Conservation (phyloP, 2,329 filamentous ascomycete species). For the Colletotrichum sp. region DNA sequence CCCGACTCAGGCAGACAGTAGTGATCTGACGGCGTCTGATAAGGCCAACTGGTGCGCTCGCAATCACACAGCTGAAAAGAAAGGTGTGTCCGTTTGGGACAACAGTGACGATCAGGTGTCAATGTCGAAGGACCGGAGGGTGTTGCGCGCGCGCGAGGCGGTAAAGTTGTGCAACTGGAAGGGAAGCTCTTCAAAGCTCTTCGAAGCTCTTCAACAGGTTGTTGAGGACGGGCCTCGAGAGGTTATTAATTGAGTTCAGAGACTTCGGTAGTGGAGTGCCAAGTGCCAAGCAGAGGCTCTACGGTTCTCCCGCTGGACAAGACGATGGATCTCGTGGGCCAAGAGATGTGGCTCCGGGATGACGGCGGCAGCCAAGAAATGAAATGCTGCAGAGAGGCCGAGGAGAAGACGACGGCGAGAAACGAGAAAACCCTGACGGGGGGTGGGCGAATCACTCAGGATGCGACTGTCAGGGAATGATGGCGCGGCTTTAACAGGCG, state of each 20-base stretch:
- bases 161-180: background rate
- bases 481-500: background rate
- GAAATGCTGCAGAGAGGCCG: conserved; percentile 9
- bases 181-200: conserved; percentile 7
- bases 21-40: conserved; percentile 5
- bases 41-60: background rate
- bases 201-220: background rate
- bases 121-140: background rate
- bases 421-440: conserved; percentile 4
- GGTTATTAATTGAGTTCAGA: conserved; percentile 18
- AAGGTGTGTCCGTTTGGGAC: background rate
- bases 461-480: background rate
- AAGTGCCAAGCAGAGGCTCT: conserved; percentile 14
- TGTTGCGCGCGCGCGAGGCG: background rate
- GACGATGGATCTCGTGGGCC: conserved; percentile 17
- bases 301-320: conserved; percentile 6
- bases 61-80: background rate
- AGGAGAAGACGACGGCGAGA: conserved; percentile 3
- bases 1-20: background rate
- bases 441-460: background rate
- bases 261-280: conserved; percentile 16
- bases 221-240: background rate
- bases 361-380: conserved; percentile 16
- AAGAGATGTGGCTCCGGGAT: conserved; percentile 23
- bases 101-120: background rate